A percentile compares a stretch with the other conserved stretches of the same genome.
Conservation (phyloP, 768 basidiomycete genomes). For the Dentipellis fragilis region DNA sequence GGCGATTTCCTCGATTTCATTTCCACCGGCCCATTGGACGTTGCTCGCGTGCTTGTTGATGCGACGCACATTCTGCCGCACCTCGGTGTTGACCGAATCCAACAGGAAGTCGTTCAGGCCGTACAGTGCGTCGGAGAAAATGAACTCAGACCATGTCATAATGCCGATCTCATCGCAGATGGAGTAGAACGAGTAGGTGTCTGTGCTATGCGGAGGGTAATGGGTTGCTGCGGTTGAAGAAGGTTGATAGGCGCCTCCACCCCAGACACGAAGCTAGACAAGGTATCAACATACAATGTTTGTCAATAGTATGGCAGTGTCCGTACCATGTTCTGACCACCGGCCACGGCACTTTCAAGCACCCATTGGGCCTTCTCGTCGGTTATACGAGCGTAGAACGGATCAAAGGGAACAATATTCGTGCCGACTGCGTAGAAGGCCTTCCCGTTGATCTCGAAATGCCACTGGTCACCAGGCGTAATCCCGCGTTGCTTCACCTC, state of each 20-base stretch:
- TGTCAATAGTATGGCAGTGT: not conserved
- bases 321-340: constrained; percentile 52
- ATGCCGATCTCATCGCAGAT: constrained; percentile 52
- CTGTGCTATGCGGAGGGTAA: constrained; percentile 17
- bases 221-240: constrained; percentile 25
- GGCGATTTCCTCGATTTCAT: constrained; percentile 47
- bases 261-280: constrained; percentile 46
- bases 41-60: constrained; percentile 47
- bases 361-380: constrained; percentile 45
- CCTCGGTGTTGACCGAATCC: constrained; percentile 41
- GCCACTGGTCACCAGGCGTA: constrained; percentile 51
- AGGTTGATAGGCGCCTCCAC: constrained; percentile 45
- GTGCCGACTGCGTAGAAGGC: constrained; percentile 46
- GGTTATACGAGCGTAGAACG: constrained; percentile 43
- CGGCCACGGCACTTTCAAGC: constrained; percentile 41
- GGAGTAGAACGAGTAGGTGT: constrained; percentile 48
- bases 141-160: constrained; percentile 51
- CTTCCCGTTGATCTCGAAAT: constrained; percentile 49
- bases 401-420: constrained; percentile 53
- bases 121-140: constrained; percentile 47
- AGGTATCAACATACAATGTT: not conserved
- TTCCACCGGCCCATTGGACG: constrained; percentile 52
- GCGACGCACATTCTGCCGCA: constrained; percentile 45
- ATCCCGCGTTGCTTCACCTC: constrained; percentile 39
- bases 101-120: constrained; percentile 45